These are phyloP conservation scores for Colletotrichum destructivum DNA, from an alignment of 2,329 filamentous ascomycete genomes.

Conservation along the genomic window DNA sequence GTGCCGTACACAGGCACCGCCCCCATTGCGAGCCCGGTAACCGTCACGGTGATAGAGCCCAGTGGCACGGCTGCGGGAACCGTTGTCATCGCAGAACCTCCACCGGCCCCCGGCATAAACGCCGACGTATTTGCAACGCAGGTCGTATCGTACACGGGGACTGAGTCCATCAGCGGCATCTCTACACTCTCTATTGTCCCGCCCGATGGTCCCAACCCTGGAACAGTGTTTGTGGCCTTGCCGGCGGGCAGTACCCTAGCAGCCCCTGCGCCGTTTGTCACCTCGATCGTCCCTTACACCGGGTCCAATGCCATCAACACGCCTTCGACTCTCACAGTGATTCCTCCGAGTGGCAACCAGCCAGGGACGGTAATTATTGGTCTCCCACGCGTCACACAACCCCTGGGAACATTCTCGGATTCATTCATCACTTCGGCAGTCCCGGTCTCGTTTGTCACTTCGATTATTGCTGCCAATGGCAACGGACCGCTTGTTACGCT, in stretches of 20 bases:
- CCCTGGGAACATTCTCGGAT: neutral
- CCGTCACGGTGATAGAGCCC: conserved; percentile 27
- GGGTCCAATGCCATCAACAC: conserved; percentile 9
- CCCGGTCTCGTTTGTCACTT: conserved; percentile 4
- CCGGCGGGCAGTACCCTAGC: conserved; percentile 6
- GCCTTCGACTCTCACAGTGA: conserved; percentile 32
- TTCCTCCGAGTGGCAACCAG: conserved; percentile 24
- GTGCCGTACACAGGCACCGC: conserved; percentile 3
- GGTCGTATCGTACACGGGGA: conserved; percentile 4
- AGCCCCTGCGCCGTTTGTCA: neutral
- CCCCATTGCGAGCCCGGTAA: conserved; percentile 6
- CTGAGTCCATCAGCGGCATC: neutral
- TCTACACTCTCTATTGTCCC: conserved; percentile 22
- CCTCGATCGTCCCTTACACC: conserved; percentile 27
- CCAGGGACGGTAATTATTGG: conserved; percentile 35
- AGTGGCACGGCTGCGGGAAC: conserved; percentile 23
- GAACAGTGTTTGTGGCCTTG: conserved; percentile 17
- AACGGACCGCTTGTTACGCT: neutral
- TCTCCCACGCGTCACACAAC: neutral
- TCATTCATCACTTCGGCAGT: conserved; percentile 21
- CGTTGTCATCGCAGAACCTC: conserved; percentile 19
- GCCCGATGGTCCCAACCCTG: conserved; percentile 5
- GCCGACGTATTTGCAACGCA: neutral
- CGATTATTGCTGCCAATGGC: neutral
- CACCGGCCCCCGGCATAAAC: neutral